Evolutionary conservation across 805 yeast genomes (phyloP).

Genomic region (Komagataella pseudopastoris): DNA sequence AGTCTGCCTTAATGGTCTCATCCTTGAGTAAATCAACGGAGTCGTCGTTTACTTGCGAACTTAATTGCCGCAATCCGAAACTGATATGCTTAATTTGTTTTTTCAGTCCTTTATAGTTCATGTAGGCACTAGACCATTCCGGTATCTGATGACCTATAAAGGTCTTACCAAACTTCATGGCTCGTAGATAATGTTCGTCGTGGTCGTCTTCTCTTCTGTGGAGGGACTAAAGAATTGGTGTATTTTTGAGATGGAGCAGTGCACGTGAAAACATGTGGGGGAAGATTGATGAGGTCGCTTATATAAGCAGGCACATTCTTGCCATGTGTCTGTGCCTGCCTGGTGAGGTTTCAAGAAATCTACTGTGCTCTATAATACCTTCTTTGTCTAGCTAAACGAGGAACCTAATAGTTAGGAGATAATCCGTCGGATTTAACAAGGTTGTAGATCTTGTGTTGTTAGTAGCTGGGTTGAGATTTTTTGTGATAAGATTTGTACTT

Average conservation of each 20-base stretch:
- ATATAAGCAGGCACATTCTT: background rate
- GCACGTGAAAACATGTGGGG: background rate
- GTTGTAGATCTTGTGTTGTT: conserved; percentile 23
- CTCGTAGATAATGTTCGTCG: background rate
- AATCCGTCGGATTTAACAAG: conserved; percentile 52
- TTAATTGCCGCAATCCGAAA: conserved; percentile 22
- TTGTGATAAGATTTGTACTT: conserved; percentile 15
- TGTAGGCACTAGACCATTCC: conserved; percentile 76
- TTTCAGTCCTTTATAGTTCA: conserved; percentile 79
- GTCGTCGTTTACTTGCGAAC: conserved; percentile 1
- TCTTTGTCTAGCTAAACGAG: background rate
- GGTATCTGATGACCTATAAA: conserved; percentile 80
- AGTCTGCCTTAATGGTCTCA: conserved; percentile 27
- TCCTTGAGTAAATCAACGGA: conserved; percentile 22
- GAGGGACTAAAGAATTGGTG: background rate
- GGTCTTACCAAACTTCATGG: conserved; percentile 75
- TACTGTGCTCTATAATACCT: background rate
- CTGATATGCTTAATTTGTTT: conserved; percentile 60
- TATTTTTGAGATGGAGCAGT: background rate
- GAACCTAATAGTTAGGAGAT: conserved; percentile 43
- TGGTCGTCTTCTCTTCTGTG: background rate
- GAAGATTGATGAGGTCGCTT: background rate
- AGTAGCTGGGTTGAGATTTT: conserved; percentile 4
- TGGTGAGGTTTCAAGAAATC: background rate
- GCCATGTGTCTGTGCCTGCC: background rate